Percentiles rank a stretch among this genome's conserved stretches.
phyloP scores from a whole-genome alignment of 2,329 filamentous ascomycete genomes.

The Dothistroma pini region DNA sequence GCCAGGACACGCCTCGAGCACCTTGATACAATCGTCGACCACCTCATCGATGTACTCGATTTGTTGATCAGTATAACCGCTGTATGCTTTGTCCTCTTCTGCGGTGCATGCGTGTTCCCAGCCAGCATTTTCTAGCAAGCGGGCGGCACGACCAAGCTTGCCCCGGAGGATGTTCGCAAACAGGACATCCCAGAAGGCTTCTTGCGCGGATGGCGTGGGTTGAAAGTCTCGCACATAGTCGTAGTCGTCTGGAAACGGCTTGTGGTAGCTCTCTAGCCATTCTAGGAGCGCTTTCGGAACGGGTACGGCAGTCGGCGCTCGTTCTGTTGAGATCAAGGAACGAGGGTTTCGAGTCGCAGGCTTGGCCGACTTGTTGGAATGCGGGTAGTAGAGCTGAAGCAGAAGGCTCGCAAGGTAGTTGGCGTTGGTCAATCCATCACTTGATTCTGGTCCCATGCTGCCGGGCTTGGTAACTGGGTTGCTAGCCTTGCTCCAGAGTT shows the following conservation, averaged over 20 bases:
- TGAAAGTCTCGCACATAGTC: conserved; percentile 59
- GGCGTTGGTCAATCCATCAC: conserved; percentile 66
- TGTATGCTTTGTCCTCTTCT: conserved; percentile 54
- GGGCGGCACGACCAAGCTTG: conserved; percentile 63
- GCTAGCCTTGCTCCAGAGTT: conserved; percentile 28
- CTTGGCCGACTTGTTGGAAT: conserved; percentile 31
- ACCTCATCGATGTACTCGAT: conserved; percentile 75
- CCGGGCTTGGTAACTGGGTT: conserved; percentile 29
- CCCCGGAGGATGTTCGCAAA: conserved; percentile 72
- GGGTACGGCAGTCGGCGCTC: conserved; percentile 10
- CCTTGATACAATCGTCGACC: conserved; percentile 62
- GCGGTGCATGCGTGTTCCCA: conserved; percentile 71
- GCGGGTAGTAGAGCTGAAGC: conserved; percentile 72
- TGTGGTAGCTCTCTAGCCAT: conserved; percentile 76
- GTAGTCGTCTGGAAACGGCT: conserved; percentile 65
- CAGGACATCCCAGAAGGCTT: conserved; percentile 82
- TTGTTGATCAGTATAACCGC: conserved; percentile 70
- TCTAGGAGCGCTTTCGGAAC: conserved; percentile 75
- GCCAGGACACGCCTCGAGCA: conserved; percentile 71
- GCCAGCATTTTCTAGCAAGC: conserved; percentile 67
- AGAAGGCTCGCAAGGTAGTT: conserved; percentile 74
- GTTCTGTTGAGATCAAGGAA: conserved; percentile 38
- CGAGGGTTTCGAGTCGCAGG: conserved; percentile 2
- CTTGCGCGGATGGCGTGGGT: conserved; percentile 72
- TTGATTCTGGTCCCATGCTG: conserved; percentile 43